Evolutionary conservation across 139 green algal genomes (phyloP).

Genomic region (Closterium sp.): DNA sequence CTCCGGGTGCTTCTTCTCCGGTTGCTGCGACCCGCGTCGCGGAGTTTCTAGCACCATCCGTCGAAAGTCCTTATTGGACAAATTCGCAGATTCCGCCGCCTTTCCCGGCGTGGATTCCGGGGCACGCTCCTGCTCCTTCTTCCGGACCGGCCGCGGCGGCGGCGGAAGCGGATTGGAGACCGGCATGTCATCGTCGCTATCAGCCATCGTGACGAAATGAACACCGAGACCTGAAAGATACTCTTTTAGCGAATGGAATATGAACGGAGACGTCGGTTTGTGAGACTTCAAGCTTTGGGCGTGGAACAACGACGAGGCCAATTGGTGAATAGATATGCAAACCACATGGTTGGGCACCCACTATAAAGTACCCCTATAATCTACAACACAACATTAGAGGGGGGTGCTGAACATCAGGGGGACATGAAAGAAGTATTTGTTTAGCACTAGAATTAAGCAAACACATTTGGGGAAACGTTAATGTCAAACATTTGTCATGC

Average conservation of each 20-base stretch:
- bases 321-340: too few relatives aligned
- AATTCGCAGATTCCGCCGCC: slow-evolving; percentile 2
- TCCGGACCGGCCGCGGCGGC: not conserved
- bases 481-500: too few relatives aligned
- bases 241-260: not conserved
- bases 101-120: not conserved
- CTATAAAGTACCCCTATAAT: too few relatives aligned
- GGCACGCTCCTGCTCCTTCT: not conserved
- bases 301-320: too few relatives aligned
- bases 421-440: too few relatives aligned
- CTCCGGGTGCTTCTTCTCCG: not conserved
- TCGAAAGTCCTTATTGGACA: slow-evolving; percentile 50
- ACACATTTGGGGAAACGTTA: too few relatives aligned
- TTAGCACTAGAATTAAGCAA: too few relatives aligned
- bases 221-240: not conserved
- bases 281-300: too few relatives aligned
- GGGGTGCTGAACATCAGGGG: too few relatives aligned
- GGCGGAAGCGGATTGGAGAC: slow-evolving; percentile 32
- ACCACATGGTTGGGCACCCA: too few relatives aligned
- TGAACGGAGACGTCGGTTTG: too few relatives aligned
- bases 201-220: not conserved
- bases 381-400: too few relatives aligned
- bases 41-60: slow-evolving; percentile 49
- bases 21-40: not conserved
- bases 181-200: slow-evolving; percentile 8